These are phyloP conservation scores for Alloteropsis semialata DNA, from an alignment of 176 grass and related monocot genomes.

Conservation along the genomic window DNA sequence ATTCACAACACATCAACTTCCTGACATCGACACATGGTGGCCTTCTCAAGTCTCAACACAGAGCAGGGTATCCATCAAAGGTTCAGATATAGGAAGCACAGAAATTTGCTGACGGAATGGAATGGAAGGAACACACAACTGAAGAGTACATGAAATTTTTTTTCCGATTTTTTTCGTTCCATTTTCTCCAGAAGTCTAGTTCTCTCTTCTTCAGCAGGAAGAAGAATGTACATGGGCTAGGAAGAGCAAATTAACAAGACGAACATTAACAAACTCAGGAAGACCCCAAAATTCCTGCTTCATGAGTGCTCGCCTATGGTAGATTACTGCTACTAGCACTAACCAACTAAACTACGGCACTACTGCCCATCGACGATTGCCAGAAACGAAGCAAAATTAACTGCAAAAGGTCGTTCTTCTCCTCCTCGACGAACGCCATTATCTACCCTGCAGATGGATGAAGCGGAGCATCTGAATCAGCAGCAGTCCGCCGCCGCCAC, in stretches of 20 bases:
- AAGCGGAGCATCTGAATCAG: background rate
- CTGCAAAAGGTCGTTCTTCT: background rate
- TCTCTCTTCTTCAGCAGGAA: background rate
- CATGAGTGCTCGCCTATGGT: background rate
- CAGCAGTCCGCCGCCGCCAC: background rate
- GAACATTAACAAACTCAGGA: background rate
- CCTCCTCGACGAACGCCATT: background rate
- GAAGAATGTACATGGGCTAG: slow-evolving; percentile 2
- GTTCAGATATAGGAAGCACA: background rate
- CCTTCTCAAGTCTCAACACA: background rate
- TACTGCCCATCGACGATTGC: background rate
- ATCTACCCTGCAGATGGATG: background rate
- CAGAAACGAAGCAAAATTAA: background rate
- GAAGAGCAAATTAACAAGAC: background rate
- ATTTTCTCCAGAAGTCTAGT: background rate
- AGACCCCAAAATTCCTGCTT: slow-evolving; percentile 1
- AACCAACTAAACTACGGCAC: background rate
- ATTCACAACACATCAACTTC: background rate
- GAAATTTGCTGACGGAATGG: background rate
- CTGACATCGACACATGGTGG: background rate
- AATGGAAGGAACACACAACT: background rate
- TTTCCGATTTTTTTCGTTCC: background rate
- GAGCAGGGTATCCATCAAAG: background rate
- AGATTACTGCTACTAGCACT: background rate
- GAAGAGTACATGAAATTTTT: background rate